Base-by-base conservation (phyloP, 768 basidiomycete genomes). In the Mycena amicta region DNA sequence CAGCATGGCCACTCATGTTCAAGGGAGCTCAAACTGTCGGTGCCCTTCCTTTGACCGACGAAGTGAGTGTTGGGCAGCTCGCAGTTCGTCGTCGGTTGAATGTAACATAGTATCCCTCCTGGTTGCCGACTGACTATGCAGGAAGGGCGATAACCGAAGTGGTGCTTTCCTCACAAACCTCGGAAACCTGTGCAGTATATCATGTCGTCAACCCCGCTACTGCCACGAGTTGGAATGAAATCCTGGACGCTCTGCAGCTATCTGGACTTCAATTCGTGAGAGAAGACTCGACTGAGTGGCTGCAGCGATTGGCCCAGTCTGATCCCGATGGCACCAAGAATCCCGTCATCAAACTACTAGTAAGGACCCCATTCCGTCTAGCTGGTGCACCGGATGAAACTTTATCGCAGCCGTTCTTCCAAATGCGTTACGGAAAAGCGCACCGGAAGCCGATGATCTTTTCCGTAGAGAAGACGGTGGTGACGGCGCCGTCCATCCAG, bases 81-180 rank as follows among this genome's bases (percentile, higher is more conserved):
- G n/a, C n/a, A 43, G 18, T 31, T 55, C 11, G 49, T 46, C 1
- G 12, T 25, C 22, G 5, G 2, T 39, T 30, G 3, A 39, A 28
- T 18, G 45, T 26, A 4, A 11, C 39, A 31, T 45, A 79, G 73
- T 66, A 72, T 27, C 75, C 74, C 3, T 75, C 79, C 0, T 85
- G 83, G 82, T 72, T 85, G 2, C 82, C 84, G 0, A 81, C 84
- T 51, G 76, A 86, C 70, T 74, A 71, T 52, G 83, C 83, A 1
- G 83, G 76, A 6, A 70, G 70, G 30, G 75, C 74, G 18, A 81
- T 85, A 59, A 62, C 72, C 37, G 81, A 85, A 57, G 72, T 85
- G 51, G 70, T 80, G 4, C 53, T 64, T 52, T 61, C 52, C 49
- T 56, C 28, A 16, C 51, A 49, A 18, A 55, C 52, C 5, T 28